Percentiles rank a stretch among this genome's conserved stretches.
Evolutionary conservation across 306 rosid genomes (phyloP).

Genomic region (Glycine soja): DNA sequence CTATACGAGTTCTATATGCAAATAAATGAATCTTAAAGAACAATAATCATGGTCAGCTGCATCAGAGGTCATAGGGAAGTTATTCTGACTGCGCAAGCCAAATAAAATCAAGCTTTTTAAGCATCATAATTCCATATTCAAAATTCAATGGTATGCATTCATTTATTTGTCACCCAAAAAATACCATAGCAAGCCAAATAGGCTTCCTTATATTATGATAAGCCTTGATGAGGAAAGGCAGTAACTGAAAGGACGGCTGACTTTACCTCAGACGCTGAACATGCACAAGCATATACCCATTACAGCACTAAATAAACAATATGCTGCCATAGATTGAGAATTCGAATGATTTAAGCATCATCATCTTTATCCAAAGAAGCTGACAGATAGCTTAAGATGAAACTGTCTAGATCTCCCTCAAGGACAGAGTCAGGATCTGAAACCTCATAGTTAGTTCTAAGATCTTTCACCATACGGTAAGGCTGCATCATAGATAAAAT

Average conservation of each 20-base stretch:
- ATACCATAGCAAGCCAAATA: constrained; percentile 14
- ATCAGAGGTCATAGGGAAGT: background rate
- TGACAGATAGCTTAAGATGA: constrained; percentile 85
- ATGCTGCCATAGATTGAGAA: constrained; percentile 4
- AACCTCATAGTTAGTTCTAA: constrained; percentile 90
- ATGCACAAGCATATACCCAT: constrained; percentile 15
- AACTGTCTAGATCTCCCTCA: constrained; percentile 87
- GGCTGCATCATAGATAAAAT: constrained; percentile 69
- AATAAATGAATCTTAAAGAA: background rate
- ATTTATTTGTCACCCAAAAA: constrained; percentile 24
- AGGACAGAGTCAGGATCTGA: constrained; percentile 92
- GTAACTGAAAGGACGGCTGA: background rate
- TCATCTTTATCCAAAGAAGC: constrained; percentile 80
- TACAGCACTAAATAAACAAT: constrained; percentile 40
- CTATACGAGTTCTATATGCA: background rate
- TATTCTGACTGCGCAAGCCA: constrained; percentile 7
- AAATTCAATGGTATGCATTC: background rate
- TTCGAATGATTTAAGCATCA: constrained; percentile 48
- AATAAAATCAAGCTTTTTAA: constrained; percentile 27
- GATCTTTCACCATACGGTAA: constrained; percentile 96
- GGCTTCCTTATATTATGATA: constrained; percentile 19
- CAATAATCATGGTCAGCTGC: no score
- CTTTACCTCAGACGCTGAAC: constrained; percentile 30
- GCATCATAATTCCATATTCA: constrained; percentile 32
- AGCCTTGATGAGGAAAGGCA: constrained; percentile 36